phyloP scores from a whole-genome alignment of 805 yeast genomes.

The Teunomyces kruisii region DNA sequence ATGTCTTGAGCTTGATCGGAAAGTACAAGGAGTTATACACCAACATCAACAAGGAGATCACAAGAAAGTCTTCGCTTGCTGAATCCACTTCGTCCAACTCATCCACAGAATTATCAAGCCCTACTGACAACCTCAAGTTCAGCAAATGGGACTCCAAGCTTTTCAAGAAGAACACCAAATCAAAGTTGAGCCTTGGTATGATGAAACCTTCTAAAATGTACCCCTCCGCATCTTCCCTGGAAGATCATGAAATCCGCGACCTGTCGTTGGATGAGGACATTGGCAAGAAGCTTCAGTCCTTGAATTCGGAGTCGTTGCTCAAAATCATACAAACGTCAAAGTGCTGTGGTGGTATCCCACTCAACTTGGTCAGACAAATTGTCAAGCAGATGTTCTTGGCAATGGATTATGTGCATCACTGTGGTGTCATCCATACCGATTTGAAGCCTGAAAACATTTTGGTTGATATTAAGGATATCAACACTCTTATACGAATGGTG shows the following conservation, averaged over 20 bases:
- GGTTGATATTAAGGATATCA: slow-evolving; percentile 54
- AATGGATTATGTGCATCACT: slow-evolving; percentile 58
- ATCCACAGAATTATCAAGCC: not conserved
- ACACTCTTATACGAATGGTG: slow-evolving; percentile 45
- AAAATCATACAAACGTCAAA: slow-evolving; percentile 36
- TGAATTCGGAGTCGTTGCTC: slow-evolving; percentile 22
- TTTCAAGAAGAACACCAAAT: slow-evolving; percentile 17
- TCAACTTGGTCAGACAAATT: slow-evolving; percentile 54
- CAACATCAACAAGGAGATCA: slow-evolving; percentile 18
- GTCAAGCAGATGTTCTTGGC: slow-evolving; percentile 55
- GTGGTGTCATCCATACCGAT: slow-evolving; percentile 59
- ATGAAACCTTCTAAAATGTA: not conserved
- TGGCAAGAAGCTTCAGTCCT: slow-evolving; percentile 10
- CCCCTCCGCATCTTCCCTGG: not conserved
- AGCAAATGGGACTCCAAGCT: slow-evolving; percentile 19
- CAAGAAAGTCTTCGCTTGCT: not conserved
- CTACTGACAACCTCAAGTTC: slow-evolving; percentile 11
- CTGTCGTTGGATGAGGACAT: not conserved
- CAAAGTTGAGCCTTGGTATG: slow-evolving; percentile 22
- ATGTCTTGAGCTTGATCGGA: slow-evolving; percentile 49
- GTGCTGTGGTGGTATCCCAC: slow-evolving; percentile 54
- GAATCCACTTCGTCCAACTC: not conserved
- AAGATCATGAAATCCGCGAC: not conserved
- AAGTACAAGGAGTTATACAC: slow-evolving; percentile 45
- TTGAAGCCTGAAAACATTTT: slow-evolving; percentile 44